Base-by-base conservation (phyloP, 2,329 filamentous ascomycete genomes). In the Myriosclerotinia scirpicola region DNA sequence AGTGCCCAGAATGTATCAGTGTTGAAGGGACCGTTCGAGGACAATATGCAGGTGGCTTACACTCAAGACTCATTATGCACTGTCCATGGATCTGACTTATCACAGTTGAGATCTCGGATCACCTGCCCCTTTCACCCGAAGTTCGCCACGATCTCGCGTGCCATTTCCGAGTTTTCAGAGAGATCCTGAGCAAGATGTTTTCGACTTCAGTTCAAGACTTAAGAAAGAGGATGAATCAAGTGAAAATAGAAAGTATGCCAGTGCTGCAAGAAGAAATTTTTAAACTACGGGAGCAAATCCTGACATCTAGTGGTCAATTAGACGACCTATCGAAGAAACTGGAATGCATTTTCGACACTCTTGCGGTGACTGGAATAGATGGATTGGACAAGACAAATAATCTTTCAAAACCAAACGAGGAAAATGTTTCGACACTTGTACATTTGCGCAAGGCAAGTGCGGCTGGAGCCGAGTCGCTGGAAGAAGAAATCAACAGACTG, bases 1-100 rank as follows among this genome's bases (percentile, higher is more conserved):
- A 60, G 17, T 60, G 56, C 2, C 30, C 30, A 14, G 44, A 60
- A 36, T 60, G 44, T 1, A 22, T 46, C 6, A 38, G 5, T 36
- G 56, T 50, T 50, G 42, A 59, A n/a, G 44, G 12, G 1, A 59
- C 56, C 9, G 56, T 59, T n/a, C 12, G 56, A 50, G 56, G 56
- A 38, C 42, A 36, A 11, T 50, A 48, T 38, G 56, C 42, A 17
- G 44, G 56, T 59, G 56, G 6, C 17, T 17, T 9, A 1, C 7
- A 17, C 12, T 5, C 14, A 17, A 48, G 0, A 36, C 30, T 36
- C 12, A 5, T 22, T 3, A 26, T 38, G 6, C 22, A 38, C 38
- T 0, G 5, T 4, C 3, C 1, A 50, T 20, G 30, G 14, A 30
- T 30, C 44, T 60, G 17, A 60, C 20, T 22, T 6, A 2, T 11